Evolutionary conservation across 352 stramenopile species (phyloP).

Genomic region (Blastocystis sp.): DNA sequence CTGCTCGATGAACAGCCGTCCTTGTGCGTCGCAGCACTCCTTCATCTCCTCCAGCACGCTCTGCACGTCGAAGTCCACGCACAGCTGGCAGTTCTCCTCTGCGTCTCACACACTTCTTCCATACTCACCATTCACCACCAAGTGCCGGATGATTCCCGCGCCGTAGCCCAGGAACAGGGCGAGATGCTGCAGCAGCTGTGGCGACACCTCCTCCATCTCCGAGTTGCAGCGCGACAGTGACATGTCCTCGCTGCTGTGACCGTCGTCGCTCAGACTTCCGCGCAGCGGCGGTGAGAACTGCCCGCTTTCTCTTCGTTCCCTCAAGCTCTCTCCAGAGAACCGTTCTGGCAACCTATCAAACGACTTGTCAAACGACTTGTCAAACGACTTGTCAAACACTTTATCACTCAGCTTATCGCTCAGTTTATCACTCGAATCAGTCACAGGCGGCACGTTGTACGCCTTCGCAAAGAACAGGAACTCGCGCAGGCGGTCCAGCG

Average conservation of each 20-base stretch:
- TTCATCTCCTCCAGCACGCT: conserved; percentile 9
- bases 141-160: conserved; percentile 26
- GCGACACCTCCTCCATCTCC: neutral
- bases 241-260: neutral
- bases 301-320: neutral
- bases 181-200: neutral
- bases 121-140: conserved; percentile 7
- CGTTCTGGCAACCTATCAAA: neutral
- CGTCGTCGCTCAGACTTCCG: neutral
- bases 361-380: neutral
- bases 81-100: conserved; percentile 49
- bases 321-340: neutral
- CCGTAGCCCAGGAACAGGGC: conserved; percentile 38
- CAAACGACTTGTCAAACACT: neutral
- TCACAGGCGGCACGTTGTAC: neutral
- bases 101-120: neutral
- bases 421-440: neutral
- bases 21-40: conserved; percentile 18
- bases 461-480: neutral
- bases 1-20: conserved; percentile 37
- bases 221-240: neutral
- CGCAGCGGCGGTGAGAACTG: neutral
- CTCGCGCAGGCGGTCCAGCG: neutral
- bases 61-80: conserved; percentile 14
- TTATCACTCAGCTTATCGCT: neutral